Base-by-base conservation (phyloP, 768 basidiomycete genomes). In the Lactarius quietus region DNA sequence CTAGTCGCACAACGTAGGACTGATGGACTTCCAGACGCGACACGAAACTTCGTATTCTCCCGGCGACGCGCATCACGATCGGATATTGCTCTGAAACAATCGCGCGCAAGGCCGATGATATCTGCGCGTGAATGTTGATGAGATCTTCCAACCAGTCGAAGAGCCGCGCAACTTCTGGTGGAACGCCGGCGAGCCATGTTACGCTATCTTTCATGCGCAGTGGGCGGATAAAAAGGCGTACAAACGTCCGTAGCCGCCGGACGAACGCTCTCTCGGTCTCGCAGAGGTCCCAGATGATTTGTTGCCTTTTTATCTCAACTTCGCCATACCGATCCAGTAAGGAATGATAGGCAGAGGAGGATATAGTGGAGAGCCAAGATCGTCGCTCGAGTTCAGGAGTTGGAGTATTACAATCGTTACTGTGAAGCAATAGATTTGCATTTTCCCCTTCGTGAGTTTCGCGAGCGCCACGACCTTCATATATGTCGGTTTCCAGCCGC, bases 61-160 rank as follows among this genome's bases (percentile, higher is more conserved):
- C 83, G 9, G 90, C 86, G 33, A 94, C 74, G 20, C 80, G 75
- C 59, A 79, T 77, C 17, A 89, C 75, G 54, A 83, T 74, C 1
- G 82, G 74, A 59, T 77, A 73, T 65, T 82, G 79, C 51, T 74
- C 72, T 18, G 79, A 73, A 23, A 81, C 77, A 33, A 79, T 72
- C 15, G 77, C 70, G 15, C 79, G 75, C 66, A 92, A 72, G 1
- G 81, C 74, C 4, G 79, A 78, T 9, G 82, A 78, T 29, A 97
- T 78, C 64, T 87, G 82, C 5, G 79, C 77, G 69, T 97, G 95
- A 2, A 95, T 78, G 61, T 87, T 86, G 12, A 89, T 79, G 66
- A 98, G 91, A 70, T 93, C 92, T 69, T 95, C 93, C 57, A 95
- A 77, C 88, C 91, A 93, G 74, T 95, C 93, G 66, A 98, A 86